Percentiles rank a stretch among this genome's conserved stretches.
These are phyloP conservation scores for Pichia sp. DNA, from an alignment of 1,139 yeast genomes.

Conservation along the genomic window DNA sequence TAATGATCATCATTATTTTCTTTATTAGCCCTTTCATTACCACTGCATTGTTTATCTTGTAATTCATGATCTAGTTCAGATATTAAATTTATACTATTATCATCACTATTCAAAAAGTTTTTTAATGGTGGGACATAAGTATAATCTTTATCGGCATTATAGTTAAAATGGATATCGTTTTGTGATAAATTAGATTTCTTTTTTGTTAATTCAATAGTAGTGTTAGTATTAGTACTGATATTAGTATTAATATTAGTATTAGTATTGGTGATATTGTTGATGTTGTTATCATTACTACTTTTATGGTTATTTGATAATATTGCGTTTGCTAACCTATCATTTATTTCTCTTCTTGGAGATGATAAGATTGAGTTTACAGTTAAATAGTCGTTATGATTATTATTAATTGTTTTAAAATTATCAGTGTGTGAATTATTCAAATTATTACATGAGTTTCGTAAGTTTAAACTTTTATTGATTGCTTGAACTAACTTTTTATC, in stretches of 20 bases:
- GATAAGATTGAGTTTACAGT: neutral
- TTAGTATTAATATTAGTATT: neutral
- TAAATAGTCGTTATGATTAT: neutral
- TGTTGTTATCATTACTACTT: neutral
- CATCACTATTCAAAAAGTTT: neutral
- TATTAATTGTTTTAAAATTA: constrained; percentile 6
- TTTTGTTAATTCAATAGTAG: neutral
- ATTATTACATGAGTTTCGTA: neutral
- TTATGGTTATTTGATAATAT: neutral
- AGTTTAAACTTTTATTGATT: constrained; percentile 7
- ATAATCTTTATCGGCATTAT: neutral
- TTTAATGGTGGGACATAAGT: neutral
- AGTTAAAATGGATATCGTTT: neutral
- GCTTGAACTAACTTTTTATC: constrained; percentile 11
- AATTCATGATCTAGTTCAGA: neutral
- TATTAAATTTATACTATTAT: neutral
- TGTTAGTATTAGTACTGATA: neutral
- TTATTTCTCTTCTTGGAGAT: constrained; percentile 7
- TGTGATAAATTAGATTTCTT: neutral
- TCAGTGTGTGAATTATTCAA: neutral
- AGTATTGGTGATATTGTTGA: neutral
- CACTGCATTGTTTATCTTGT: neutral
- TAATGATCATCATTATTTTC: neutral
- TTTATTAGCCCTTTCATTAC: neutral
- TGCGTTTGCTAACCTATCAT: constrained; percentile 3